These are phyloP conservation scores for Fusarium sp. DNA, from an alignment of 2,329 filamentous ascomycete genomes.

Conservation along the genomic window DNA sequence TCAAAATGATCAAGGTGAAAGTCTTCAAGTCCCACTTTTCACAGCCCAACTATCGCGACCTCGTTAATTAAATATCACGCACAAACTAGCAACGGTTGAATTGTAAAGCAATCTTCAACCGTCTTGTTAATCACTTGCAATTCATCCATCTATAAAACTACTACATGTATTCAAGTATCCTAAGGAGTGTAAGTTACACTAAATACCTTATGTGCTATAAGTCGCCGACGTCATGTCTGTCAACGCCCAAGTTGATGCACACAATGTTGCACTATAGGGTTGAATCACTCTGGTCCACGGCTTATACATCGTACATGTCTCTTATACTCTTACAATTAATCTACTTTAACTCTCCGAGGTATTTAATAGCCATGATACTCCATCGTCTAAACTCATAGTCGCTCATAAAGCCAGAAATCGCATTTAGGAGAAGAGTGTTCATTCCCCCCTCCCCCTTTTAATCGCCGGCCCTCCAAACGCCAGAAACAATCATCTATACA, in stretches of 20 bases:
- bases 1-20: constrained; percentile 19
- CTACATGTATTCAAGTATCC: neutral
- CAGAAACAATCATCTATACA: constrained; percentile 26
- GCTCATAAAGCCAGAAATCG: constrained; percentile 13
- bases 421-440: constrained; percentile 30
- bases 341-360: constrained; percentile 38
- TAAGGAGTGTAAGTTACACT: neutral
- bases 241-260: no score
- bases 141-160: neutral
- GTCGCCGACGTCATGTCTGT: neutral
- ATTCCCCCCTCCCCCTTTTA: constrained; percentile 1
- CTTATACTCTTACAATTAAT: constrained; percentile 39
- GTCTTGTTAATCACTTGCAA: no score
- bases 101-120: no score
- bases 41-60: constrained; percentile 19
- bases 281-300: neutral
- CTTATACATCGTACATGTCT: neutral
- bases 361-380: constrained; percentile 21
- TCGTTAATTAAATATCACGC: constrained; percentile 47
- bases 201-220: neutral
- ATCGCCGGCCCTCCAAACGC: constrained; percentile 30
- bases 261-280: neutral
- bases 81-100: neutral
- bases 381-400: constrained; percentile 27
- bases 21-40: constrained; percentile 41